Evolutionary conservation across 2,329 filamentous ascomycete genomes (phyloP).

Genomic region (Apiospora pterosperma): DNA sequence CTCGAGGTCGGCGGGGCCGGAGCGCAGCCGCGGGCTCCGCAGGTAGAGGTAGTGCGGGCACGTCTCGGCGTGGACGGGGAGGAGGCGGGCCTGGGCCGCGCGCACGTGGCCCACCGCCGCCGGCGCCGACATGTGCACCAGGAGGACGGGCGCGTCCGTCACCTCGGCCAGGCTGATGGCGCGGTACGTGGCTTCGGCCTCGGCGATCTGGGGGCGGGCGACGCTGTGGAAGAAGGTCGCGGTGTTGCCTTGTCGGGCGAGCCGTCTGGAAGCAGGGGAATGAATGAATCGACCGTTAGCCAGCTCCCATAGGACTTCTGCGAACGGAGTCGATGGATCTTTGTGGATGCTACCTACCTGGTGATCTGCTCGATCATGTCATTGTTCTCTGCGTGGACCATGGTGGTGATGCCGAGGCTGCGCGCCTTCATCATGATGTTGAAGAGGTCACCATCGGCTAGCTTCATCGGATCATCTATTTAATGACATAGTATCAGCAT

Average conservation of each 20-base stretch:
- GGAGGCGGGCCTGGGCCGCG: conserved; percentile 41
- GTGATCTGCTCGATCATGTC: conserved; percentile 53
- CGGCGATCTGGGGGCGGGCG: conserved; percentile 45
- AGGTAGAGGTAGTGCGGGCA: conserved; percentile 56
- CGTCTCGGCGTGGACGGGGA: conserved; percentile 51
- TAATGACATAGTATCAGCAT: not conserved
- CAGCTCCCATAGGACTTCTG: conserved; percentile 18
- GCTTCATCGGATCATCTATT: conserved; percentile 43
- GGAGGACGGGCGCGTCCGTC: conserved; percentile 45
- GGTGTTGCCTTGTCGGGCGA: conserved; percentile 10
- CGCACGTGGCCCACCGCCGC: conserved; percentile 43
- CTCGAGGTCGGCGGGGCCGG: conserved; percentile 42
- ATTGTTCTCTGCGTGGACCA: conserved; percentile 54
- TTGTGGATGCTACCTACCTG: conserved; percentile 43
- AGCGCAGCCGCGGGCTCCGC: conserved; percentile 45
- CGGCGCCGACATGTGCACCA: conserved; percentile 50
- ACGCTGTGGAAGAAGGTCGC: conserved; percentile 44
- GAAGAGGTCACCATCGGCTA: conserved; percentile 46
- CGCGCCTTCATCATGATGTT: conserved; percentile 46
- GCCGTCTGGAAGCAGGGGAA: conserved; percentile 14
- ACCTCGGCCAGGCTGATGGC: conserved; percentile 50
- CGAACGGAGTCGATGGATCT: conserved; percentile 44
- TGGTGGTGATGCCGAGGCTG: conserved; percentile 42
- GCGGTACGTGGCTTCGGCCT: conserved; percentile 50
- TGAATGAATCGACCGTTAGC: not conserved